These are phyloP conservation scores for Camellia lanceoleosa DNA, from an alignment of 148 eudicot species.

Conservation along the genomic window DNA sequence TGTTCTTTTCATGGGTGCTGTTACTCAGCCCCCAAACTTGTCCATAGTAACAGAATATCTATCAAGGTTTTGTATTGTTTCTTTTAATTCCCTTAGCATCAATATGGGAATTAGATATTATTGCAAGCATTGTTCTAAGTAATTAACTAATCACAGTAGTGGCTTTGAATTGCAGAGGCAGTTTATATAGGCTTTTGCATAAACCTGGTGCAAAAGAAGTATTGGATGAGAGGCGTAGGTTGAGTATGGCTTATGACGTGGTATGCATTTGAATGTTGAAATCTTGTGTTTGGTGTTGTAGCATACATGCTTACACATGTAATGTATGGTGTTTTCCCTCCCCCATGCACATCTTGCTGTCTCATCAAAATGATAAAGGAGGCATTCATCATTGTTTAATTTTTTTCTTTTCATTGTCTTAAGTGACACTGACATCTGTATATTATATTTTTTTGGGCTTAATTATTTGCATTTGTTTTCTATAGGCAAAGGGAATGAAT, in stretches of 20 bases:
- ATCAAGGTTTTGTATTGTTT: conserved; percentile 54
- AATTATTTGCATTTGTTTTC: background rate
- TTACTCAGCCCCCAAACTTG: conserved; percentile 89
- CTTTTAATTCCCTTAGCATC: conserved; percentile 6
- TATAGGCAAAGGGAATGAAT: conserved; percentile 92
- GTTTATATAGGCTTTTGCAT: conserved; percentile 74
- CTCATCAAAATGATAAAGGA: background rate
- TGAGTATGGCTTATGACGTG: conserved; percentile 83
- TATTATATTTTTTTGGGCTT: background rate
- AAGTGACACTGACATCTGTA: background rate
- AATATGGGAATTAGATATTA: background rate
- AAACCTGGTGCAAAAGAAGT: conserved; percentile 71
- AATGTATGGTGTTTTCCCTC: background rate
- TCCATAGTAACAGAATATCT: conserved; percentile 95
- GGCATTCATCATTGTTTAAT: background rate
- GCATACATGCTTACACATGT: background rate
- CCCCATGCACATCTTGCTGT: background rate
- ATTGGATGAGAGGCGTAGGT: conserved; percentile 82
- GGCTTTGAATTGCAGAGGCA: conserved; percentile 49
- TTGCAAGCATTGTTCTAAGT: background rate
- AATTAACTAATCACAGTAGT: background rate
- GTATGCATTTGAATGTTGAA: conserved; percentile 35
- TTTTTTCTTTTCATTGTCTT: background rate
- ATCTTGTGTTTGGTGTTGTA: background rate
- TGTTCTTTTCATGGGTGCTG: conserved; percentile 98